Base-by-base conservation (phyloP, 129 eudicot species). In the Escallonia rubra region DNA sequence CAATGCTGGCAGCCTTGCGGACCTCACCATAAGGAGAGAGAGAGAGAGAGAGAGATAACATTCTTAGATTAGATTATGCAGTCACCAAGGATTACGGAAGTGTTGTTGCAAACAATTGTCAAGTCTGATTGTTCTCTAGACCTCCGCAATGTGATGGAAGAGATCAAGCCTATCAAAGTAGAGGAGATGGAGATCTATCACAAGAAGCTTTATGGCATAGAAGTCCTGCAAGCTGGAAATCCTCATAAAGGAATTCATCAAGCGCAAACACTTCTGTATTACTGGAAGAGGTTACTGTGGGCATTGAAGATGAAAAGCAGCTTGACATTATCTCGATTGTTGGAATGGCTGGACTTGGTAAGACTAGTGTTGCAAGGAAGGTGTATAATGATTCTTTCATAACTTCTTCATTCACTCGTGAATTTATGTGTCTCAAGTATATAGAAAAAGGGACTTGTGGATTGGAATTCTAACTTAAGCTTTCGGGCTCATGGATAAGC, bases 271-370 rank as follows among this genome's bases (percentile, higher is more conserved):
- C 49, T 50, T 80, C 89, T 0, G 46, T 73, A 8, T 83, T 84
- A 44, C 86, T 80, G 53, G 79, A 84, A 67, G 89, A 80, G 12
- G 80, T 80, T 55, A 83, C 80, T 13, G 61, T 84, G 12, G 86
- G 81, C 9, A 80, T 84, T 55, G 83, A 80, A 15, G 86, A 73
- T 47, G 89, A 80, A 61, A 74, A 84, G 66, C 69, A 78, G 4
- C 75, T 84, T 4, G 81, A 80, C 65, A 79, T 80, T 14, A 72
- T 84, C 3, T 71, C 86, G 0, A 59, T 84, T 64, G 79, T 84
- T 41, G 86, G 86, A 7, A 84, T 84, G 90, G 81, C 83, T 40
- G 83, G 90, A 43, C 86, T 84, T 10, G 93, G 93, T 10, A 86
- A 86, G 52, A 86, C 86, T 1, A 77, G 86, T 59, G 76, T 82